Conservation (phyloP, 2,329 filamentous ascomycete genomes). For the Atkinsonella hypoxylon region DNA sequence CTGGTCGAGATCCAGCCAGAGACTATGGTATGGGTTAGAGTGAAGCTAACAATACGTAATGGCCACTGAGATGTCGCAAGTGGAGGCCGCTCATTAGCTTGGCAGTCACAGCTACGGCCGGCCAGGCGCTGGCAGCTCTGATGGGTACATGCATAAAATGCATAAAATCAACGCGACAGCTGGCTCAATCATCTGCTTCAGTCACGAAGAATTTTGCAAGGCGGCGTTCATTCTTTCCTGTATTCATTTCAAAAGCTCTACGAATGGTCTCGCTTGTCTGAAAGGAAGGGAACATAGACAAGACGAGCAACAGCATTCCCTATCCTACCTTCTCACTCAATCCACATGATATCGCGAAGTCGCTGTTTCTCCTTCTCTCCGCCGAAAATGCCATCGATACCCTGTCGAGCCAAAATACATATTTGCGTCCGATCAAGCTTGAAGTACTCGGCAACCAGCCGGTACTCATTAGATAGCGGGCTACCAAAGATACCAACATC, state of each 20-base stretch:
- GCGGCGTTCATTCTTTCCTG: too few species aligned
- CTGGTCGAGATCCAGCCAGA: slow-evolving; percentile 4
- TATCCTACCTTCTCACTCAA: neutral
- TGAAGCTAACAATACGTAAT: slow-evolving; percentile 2
- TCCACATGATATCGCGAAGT: slow-evolving; percentile 40
- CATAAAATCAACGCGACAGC: neutral
- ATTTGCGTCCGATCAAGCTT: slow-evolving; percentile 34
- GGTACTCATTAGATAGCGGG: slow-evolving; percentile 64
- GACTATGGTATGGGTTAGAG: neutral
- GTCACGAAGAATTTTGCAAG: too few species aligned
- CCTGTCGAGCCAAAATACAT: slow-evolving; percentile 44
- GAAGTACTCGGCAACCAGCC: slow-evolving; percentile 61
- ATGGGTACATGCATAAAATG: neutral
- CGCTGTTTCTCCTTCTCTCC: slow-evolving; percentile 48
- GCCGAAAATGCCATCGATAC: slow-evolving; percentile 55
- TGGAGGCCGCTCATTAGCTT: slow-evolving; percentile 5
- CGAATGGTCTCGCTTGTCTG: too few species aligned
- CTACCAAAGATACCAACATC: slow-evolving; percentile 76
- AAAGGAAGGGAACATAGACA: too few species aligned
- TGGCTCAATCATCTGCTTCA: too few species aligned
- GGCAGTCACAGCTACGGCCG: slow-evolving; percentile 4
- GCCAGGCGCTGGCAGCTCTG: neutral
- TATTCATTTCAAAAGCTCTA: too few species aligned
- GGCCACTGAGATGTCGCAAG: neutral
- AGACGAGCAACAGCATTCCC: neutral